phyloP scores from a whole-genome alignment of 768 basidiomycete genomes.

The Chlorophyllum brunneum region DNA sequence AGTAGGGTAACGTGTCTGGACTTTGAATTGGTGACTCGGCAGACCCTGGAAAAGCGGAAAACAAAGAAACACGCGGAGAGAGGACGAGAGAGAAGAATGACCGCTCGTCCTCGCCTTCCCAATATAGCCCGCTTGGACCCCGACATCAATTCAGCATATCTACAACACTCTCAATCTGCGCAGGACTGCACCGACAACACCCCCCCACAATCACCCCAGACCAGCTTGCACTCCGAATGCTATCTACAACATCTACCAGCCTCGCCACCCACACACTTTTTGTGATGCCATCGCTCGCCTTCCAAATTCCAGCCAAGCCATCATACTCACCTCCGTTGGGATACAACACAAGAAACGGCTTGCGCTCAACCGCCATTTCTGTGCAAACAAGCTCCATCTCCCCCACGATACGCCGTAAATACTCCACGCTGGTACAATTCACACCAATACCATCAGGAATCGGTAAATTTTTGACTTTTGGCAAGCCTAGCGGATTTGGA shows the following conservation, averaged over 20 bases:
- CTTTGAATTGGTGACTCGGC: no score
- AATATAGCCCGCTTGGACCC: no score
- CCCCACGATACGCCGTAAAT: constrained; percentile 35
- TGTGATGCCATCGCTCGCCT: constrained; percentile 8
- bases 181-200: constrained; percentile 61
- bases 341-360: constrained; percentile 62
- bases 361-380: constrained; percentile 12
- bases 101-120: no score
- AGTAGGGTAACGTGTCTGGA: constrained; percentile 26
- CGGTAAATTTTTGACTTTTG: constrained; percentile 1
- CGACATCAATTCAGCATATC: constrained; percentile 4
- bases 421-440: constrained; percentile 60
- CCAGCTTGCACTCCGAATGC: constrained; percentile 38
- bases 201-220: constrained; percentile 53
- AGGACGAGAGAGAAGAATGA: no score
- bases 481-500: constrained; percentile 13
- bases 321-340: constrained; percentile 70
- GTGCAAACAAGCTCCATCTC: constrained; percentile 28
- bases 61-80: no score
- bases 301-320: constrained; percentile 42
- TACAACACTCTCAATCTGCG: constrained; percentile 35
- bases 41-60: no score
- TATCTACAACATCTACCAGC: constrained; percentile 22
- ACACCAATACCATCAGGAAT: constrained; percentile 61
- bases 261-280: constrained; percentile 33